These are phyloP conservation scores for Amylocarpus encephaloides DNA, from an alignment of 2,329 filamentous ascomycete genomes.

Conservation along the genomic window DNA sequence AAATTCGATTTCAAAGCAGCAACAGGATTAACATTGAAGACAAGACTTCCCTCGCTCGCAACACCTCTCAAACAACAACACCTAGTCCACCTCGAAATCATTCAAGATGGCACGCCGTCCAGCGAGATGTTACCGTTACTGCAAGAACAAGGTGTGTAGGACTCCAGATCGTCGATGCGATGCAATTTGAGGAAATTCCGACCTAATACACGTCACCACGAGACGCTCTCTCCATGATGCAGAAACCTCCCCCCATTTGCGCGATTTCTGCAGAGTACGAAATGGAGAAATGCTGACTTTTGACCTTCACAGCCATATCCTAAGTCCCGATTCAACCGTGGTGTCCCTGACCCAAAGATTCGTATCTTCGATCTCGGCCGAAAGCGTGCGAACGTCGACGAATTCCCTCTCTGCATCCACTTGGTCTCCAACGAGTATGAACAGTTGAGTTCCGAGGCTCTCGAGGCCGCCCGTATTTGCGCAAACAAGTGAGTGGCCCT, in stretches of 20 bases:
- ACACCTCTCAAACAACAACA: slow-evolving; percentile 33
- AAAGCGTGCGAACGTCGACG: slow-evolving; percentile 98
- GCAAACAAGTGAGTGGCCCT: slow-evolving; percentile 77
- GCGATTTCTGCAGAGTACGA: not conserved
- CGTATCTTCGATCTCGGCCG: slow-evolving; percentile 94
- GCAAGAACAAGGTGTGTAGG: slow-evolving; percentile 97
- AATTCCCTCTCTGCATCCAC: slow-evolving; percentile 99
- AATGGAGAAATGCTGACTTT: slow-evolving; percentile 15
- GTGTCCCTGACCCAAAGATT: slow-evolving; percentile 70
- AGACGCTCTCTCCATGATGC: not conserved
- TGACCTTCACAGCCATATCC: slow-evolving; percentile 69
- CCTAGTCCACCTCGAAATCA: slow-evolving; percentile 49
- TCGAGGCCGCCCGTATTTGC: slow-evolving; percentile 99
- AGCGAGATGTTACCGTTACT: slow-evolving; percentile 99
- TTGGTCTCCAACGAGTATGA: slow-evolving; percentile 99
- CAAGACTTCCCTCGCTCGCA: slow-evolving; percentile 10
- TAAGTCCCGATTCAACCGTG: slow-evolving; percentile 99
- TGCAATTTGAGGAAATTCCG: slow-evolving; percentile 5
- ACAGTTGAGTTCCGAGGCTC: slow-evolving; percentile 98
- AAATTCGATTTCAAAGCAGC: slow-evolving; percentile 4
- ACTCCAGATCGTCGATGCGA: slow-evolving; percentile 1
- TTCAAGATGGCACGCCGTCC: slow-evolving; percentile 99
- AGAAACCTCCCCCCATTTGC: slow-evolving; percentile 4
- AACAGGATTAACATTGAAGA: not conserved
- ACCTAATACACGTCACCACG: not conserved